Percentiles rank a stretch among this genome's conserved stretches.
phyloP scores from a whole-genome alignment of 805 yeast genomes.

The Kockiozyma suomiensis region DNA sequence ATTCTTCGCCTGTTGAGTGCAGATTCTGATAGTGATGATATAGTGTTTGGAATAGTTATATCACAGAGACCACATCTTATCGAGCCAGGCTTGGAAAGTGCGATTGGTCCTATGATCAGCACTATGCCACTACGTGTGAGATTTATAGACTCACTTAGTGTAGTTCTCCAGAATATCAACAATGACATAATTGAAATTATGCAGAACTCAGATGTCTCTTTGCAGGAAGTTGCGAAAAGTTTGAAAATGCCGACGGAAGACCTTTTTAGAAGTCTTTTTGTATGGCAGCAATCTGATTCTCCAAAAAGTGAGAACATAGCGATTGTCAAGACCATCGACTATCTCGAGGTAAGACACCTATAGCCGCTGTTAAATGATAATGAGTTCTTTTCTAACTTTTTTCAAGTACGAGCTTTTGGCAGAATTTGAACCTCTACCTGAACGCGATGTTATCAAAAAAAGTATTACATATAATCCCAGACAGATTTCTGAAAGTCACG shows the following conservation, averaged over 20 bases:
- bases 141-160: neutral
- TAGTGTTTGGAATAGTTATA: conserved; percentile 33
- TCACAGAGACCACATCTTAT: conserved; percentile 24
- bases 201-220: conserved; percentile 2
- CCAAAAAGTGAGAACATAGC: neutral
- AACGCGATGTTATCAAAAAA: neutral
- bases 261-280: conserved; percentile 14
- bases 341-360: conserved; percentile 19
- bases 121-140: conserved; percentile 22
- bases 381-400: neutral
- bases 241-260: neutral
- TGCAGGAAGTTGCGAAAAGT: conserved; percentile 3
- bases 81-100: neutral
- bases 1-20: conserved; percentile 7
- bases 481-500: conserved; percentile 4
- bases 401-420: conserved; percentile 17
- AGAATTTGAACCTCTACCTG: conserved; percentile 17
- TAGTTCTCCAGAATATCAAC: neutral
- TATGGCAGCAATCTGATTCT: conserved; percentile 26
- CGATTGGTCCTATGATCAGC: conserved; percentile 25
- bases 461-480: conserved; percentile 19
- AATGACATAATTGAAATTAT: neutral
- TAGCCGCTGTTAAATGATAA: neutral
- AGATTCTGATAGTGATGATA: conserved; percentile 15
- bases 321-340: conserved; percentile 6